phyloP scores from a whole-genome alignment of 148 eudicot genomes.

The Vaccinium myrtillus region DNA sequence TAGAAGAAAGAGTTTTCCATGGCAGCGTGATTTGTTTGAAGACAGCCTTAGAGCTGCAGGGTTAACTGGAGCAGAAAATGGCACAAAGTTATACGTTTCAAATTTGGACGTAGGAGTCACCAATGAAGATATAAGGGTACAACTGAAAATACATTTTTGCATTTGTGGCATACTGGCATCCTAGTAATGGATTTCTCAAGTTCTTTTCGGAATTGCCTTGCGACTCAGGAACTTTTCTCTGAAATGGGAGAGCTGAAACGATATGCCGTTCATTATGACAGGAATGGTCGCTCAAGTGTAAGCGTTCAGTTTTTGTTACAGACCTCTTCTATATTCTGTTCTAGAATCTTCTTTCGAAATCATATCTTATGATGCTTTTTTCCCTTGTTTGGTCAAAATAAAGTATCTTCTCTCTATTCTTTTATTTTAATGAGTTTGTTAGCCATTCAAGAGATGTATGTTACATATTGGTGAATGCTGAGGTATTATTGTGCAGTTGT shows the following conservation, averaged over 20 bases:
- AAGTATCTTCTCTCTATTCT: neutral
- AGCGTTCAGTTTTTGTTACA: slow-evolving; percentile 25
- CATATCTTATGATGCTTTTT: neutral
- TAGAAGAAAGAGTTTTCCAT: slow-evolving; percentile 69
- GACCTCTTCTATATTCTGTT: neutral
- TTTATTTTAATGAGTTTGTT: neutral
- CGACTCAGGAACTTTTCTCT: slow-evolving; percentile 84
- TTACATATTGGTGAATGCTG: neutral
- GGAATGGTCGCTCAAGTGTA: slow-evolving; percentile 83
- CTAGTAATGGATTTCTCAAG: slow-evolving; percentile 40
- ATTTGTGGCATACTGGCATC: slow-evolving; percentile 21
- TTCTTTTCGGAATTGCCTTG: slow-evolving; percentile 42
- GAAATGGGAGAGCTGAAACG: slow-evolving; percentile 89
- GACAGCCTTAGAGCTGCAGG: slow-evolving; percentile 93
- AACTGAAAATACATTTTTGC: slow-evolving; percentile 34
- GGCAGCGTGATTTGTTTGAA: slow-evolving; percentile 84
- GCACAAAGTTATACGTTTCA: slow-evolving; percentile 64
- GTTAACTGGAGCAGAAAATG: slow-evolving; percentile 63
- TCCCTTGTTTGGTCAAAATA: slow-evolving; percentile 9
- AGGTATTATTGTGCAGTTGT: neutral
- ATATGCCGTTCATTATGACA: slow-evolving; percentile 81
- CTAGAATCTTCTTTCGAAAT: neutral
- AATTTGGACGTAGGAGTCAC: slow-evolving; percentile 86
- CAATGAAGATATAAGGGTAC: slow-evolving; percentile 96
- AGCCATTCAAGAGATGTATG: neutral